Percentiles rank a stretch among this genome's conserved stretches.
Conservation (phyloP, 2,329 filamentous ascomycete genomes). For the Fusarium sterilihyphosum region DNA sequence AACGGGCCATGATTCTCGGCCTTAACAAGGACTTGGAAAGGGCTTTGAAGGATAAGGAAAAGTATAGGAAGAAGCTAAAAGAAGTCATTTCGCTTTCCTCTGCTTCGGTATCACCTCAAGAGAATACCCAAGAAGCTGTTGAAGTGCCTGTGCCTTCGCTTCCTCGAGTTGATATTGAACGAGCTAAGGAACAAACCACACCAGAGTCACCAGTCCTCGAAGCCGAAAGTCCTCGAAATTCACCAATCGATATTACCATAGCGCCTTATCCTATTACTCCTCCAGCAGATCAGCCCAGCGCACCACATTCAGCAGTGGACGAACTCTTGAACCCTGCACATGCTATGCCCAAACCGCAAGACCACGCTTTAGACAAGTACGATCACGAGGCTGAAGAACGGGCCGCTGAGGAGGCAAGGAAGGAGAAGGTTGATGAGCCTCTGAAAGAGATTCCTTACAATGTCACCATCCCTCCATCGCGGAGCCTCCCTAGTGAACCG, state of each 20-base stretch:
- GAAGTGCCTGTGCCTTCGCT: conserved; percentile 18
- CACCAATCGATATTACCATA: conserved; percentile 67
- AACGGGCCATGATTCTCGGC: conserved; percentile 90
- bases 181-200: conserved; percentile 31
- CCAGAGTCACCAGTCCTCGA: conserved; percentile 62
- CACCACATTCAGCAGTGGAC: conserved; percentile 55
- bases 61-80: conserved; percentile 90
- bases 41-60: conserved; percentile 92
- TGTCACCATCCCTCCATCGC: conserved; percentile 64
- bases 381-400: conserved; percentile 65
- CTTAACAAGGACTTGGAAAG: conserved; percentile 95
- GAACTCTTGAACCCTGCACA: conserved; percentile 66
- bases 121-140: conserved; percentile 12
- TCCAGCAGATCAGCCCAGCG: conserved; percentile 61
- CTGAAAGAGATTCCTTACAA: conserved; percentile 61
- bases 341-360: conserved; percentile 68
- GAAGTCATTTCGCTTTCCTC: conserved; percentile 66
- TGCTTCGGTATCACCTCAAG: conserved; percentile 43
- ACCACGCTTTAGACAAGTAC: conserved; percentile 67
- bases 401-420: conserved; percentile 57
- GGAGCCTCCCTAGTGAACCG: conserved; percentile 63
- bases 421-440: conserved; percentile 54
- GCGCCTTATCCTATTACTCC: conserved; percentile 74
- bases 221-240: conserved; percentile 62
- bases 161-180: conserved; percentile 40